Evolutionary conservation across 371 early-diverging fungal genomes (phyloP).

Genomic region (Mucor piriformis): DNA sequence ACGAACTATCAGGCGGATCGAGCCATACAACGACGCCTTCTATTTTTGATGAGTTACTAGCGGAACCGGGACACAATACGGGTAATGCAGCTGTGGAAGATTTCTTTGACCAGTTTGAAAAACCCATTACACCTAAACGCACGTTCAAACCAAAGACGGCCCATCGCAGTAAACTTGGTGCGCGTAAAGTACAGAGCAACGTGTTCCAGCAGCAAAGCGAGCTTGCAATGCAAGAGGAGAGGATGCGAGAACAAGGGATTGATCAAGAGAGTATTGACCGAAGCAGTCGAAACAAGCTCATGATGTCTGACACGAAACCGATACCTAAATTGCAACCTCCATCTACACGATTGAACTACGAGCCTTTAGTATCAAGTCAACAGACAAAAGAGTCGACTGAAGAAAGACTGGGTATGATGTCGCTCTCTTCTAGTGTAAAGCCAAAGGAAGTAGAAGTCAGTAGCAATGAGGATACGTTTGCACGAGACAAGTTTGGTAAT

Average conservation of each 20-base stretch:
- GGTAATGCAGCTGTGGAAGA: constrained; percentile 15
- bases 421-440: background rate
- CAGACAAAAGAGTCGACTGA: background rate
- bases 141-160: constrained; percentile 9
- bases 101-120: constrained; percentile 18
- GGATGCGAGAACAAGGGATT: constrained; percentile 11
- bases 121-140: background rate
- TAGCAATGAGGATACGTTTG: constrained; percentile 33
- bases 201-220: constrained; percentile 27
- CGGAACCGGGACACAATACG: background rate
- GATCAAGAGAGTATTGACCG: constrained; percentile 16
- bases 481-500: constrained; percentile 69
- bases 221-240: constrained; percentile 16
- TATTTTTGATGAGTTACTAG: constrained; percentile 20
- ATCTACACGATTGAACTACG: constrained; percentile 11
- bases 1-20: too few relatives aligned
- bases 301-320: background rate
- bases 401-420: constrained; percentile 17
- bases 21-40: background rate
- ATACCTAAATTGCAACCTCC: constrained; percentile 25
- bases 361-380: background rate
- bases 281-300: constrained; percentile 1
- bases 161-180: constrained; percentile 17
- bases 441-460: background rate
- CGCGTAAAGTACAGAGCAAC: constrained; percentile 23